A percentile compares a stretch with the other conserved stretches of the same genome.
These are phyloP conservation scores for Coniochaeta sp. DNA, from an alignment of 2,329 filamentous ascomycete genomes.

Conservation along the genomic window DNA sequence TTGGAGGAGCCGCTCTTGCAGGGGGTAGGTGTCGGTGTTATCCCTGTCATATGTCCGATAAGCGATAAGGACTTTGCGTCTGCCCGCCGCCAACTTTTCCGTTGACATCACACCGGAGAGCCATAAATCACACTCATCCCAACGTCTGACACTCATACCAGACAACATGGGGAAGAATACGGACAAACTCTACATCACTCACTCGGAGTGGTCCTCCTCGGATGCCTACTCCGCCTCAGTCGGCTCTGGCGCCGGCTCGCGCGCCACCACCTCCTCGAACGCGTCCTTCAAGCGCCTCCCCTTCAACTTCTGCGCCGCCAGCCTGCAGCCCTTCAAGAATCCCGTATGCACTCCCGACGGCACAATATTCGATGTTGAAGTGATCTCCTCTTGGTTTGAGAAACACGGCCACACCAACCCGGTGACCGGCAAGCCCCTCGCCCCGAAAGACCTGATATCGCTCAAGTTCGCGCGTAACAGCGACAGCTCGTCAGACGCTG, in stretches of 20 bases:
- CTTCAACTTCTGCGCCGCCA: slow-evolving; percentile 97
- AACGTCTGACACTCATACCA: not conserved
- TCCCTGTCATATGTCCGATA: slow-evolving; percentile 1
- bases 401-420: slow-evolving; percentile 84
- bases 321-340: slow-evolving; percentile 88
- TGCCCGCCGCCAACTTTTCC: not conserved
- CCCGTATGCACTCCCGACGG: slow-evolving; percentile 86
- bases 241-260: slow-evolving; percentile 58
- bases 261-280: slow-evolving; percentile 41
- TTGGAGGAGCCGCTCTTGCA: not conserved
- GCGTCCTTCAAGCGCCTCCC: slow-evolving; percentile 72
- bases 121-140: not conserved
- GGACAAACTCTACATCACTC: slow-evolving; percentile 70
- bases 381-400: slow-evolving; percentile 89
- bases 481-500: slow-evolving; percentile 40
- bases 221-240: slow-evolving; percentile 81
- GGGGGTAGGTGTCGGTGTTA: not conserved
- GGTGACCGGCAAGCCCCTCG: slow-evolving; percentile 71
- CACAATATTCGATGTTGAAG: slow-evolving; percentile 90
- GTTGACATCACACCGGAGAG: not conserved
- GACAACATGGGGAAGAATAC: slow-evolving; percentile 42
- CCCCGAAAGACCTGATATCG: slow-evolving; percentile 77
- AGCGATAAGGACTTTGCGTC: not conserved
- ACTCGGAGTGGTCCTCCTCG: slow-evolving; percentile 92
- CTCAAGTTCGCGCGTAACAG: slow-evolving; percentile 90